Evolutionary conservation across 352 stramenopile genomes (phyloP).

Genomic region (Phytophthora litchii): DNA sequence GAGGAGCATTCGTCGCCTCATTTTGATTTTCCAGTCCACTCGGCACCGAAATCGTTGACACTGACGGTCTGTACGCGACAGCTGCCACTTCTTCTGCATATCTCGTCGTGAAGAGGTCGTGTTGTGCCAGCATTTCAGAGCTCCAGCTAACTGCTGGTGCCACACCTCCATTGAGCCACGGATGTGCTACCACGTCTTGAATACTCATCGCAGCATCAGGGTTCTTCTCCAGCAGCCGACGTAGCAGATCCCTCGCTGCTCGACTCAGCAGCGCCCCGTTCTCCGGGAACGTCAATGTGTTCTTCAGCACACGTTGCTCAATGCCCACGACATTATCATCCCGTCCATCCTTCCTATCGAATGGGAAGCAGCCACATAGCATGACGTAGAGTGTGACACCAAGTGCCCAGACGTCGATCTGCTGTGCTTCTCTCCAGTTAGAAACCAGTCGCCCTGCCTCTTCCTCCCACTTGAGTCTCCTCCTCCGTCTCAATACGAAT

Average conservation of each 20-base stretch:
- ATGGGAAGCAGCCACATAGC: slow-evolving; percentile 67
- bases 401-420: slow-evolving; percentile 77
- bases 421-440: slow-evolving; percentile 63
- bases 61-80: slow-evolving; percentile 23
- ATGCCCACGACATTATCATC: slow-evolving; percentile 36
- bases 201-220: slow-evolving; percentile 53
- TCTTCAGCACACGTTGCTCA: slow-evolving; percentile 30
- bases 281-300: slow-evolving; percentile 42
- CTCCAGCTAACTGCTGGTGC: slow-evolving; percentile 56
- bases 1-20: slow-evolving; percentile 9
- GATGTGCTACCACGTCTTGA: slow-evolving; percentile 63
- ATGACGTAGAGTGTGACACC: slow-evolving; percentile 78
- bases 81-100: slow-evolving; percentile 58
- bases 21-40: slow-evolving; percentile 18
- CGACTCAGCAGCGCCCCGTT: slow-evolving; percentile 48
- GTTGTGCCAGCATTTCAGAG: slow-evolving; percentile 42
- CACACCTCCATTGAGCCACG: slow-evolving; percentile 66
- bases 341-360: slow-evolving; percentile 25
- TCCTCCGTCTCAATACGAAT: slow-evolving; percentile 45
- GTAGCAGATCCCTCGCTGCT: slow-evolving; percentile 68
- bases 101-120: slow-evolving; percentile 44
- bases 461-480: slow-evolving; percentile 12
- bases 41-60: slow-evolving; percentile 20
- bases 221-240: slow-evolving; percentile 63
- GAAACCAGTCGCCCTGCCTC: slow-evolving; percentile 28